Base-by-base conservation (phyloP, 2,329 filamentous ascomycete species). In the Diaporthe sp. region DNA sequence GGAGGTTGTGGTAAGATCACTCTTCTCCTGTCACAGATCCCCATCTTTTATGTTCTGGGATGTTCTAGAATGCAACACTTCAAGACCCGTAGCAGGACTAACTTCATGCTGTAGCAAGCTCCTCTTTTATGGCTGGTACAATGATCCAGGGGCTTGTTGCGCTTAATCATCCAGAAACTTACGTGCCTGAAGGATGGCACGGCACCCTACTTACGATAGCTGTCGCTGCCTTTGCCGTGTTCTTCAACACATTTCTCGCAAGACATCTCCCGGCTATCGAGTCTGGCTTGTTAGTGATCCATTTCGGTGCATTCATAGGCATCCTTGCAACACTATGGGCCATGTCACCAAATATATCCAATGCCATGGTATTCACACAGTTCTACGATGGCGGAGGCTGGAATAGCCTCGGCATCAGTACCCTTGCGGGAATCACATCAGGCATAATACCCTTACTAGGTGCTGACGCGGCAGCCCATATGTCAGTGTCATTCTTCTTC, bases 221-320 rank as follows among this genome's bases (percentile, higher is more conserved):
- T 4, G 82, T 86, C 73, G 80, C 85, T 6, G 73, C 82, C 9
- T 76, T 86, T 32, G 83, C 82, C 17, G 81, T 85, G 19, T 75
- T 84, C n/a, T 82, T 88, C 79, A 88, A 88, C 77, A 87, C 85
- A 0, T 81, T 82, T 70, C 80, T 84, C 7, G 84, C 79, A n/a
- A 77, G 77, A 15, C 76, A 78, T 15, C 79, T 88, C 32, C 84
- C 86, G 5, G 79, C 81, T 6, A 78, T 88, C 61, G 85, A 88
- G 73, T 82, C 80, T 0, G 71, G 86, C 3, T 82, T 86, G 13
- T 78, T 88, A 1, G 81, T 84, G 58, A 80, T 87, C 19, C 86
- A 88, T 76, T 77, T 86, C 6, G 73, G 82, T 13, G 85, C 85
- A 3, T 87, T 86, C 61, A 79, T 87, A 37, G 82, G 81, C 1